Conservation (phyloP, 2,329 filamentous ascomycete genomes). For the Talaromyces sp. region DNA sequence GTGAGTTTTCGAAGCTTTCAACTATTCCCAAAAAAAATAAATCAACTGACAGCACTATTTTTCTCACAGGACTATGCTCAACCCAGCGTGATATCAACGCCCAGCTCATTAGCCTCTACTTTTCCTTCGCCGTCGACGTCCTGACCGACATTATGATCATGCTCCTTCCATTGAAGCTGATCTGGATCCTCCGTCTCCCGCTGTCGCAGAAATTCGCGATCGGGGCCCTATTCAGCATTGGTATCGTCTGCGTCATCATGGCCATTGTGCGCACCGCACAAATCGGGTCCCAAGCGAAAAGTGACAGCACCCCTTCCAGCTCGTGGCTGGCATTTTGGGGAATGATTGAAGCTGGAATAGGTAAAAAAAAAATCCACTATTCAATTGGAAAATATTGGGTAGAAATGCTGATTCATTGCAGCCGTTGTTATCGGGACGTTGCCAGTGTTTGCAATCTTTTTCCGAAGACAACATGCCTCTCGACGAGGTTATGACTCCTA, state of each 20-base stretch:
- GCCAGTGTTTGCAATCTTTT: slow-evolving; percentile 16
- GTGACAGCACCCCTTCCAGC: slow-evolving; percentile 22
- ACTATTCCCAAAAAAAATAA: background rate
- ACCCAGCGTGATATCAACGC: slow-evolving; percentile 24
- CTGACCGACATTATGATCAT: slow-evolving; percentile 36
- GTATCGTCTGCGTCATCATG: slow-evolving; percentile 23
- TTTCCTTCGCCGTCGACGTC: slow-evolving; percentile 31
- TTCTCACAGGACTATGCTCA: slow-evolving; percentile 19
- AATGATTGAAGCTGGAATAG: slow-evolving; percentile 31
- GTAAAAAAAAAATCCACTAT: slow-evolving; percentile 17
- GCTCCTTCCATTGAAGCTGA: slow-evolving; percentile 32
- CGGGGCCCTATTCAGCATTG: slow-evolving; percentile 23
- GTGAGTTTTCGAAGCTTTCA: slow-evolving; percentile 1
- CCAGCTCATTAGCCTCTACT: slow-evolving; percentile 32
- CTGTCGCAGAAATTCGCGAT: slow-evolving; percentile 29
- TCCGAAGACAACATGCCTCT: slow-evolving; percentile 2
- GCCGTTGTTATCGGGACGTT: slow-evolving; percentile 20
- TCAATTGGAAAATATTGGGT: background rate
- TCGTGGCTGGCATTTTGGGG: slow-evolving; percentile 36
- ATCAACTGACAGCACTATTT: background rate
- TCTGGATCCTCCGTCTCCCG: slow-evolving; percentile 34
- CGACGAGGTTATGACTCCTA: slow-evolving; percentile 1
- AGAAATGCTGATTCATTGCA: background rate
- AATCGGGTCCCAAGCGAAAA: slow-evolving; percentile 24
- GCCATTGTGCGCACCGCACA: slow-evolving; percentile 27